A percentile compares a stretch with the other conserved stretches of the same genome.
Evolutionary conservation across 352 stramenopile genomes (phyloP).

Genomic region (Phytophthora multivora): DNA sequence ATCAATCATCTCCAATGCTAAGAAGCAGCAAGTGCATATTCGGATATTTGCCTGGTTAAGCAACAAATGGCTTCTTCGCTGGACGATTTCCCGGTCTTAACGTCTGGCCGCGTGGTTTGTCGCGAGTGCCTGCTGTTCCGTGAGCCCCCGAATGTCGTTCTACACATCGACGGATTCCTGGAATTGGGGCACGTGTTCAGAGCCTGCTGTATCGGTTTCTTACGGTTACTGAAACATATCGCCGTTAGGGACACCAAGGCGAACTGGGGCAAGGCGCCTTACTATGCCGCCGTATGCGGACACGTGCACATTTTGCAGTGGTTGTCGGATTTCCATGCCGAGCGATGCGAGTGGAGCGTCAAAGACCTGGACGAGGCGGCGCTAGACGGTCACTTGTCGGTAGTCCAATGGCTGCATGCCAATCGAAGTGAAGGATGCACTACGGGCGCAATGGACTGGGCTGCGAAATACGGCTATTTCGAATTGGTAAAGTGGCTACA

Average conservation of each 20-base stretch:
- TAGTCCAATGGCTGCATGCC: background rate
- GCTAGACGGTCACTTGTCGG: background rate
- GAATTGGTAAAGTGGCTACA: slow-evolving; percentile 7
- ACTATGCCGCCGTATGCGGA: too few species aligned
- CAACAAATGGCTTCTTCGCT: background rate
- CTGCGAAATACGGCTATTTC: background rate
- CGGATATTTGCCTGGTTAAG: too few species aligned
- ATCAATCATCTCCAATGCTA: too few species aligned
- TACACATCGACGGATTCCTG: slow-evolving; percentile 5
- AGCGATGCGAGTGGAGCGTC: too few species aligned
- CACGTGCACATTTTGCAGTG: slow-evolving; percentile 8
- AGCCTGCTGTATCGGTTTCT: slow-evolving; percentile 1
- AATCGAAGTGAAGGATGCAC: too few species aligned
- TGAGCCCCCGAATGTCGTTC: slow-evolving; percentile 2
- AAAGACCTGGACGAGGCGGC: too few species aligned
- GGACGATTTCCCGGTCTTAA: slow-evolving; percentile 3
- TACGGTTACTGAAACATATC: slow-evolving; percentile 3
- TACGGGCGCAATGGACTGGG: background rate
- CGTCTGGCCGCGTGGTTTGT: slow-evolving; percentile 4
- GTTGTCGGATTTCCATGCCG: background rate
- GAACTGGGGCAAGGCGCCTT: too few species aligned
- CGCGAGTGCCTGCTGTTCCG: slow-evolving; percentile 2
- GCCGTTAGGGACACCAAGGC: too few species aligned
- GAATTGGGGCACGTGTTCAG: background rate
- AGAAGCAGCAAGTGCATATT: too few species aligned